Evolutionary conservation across 257 asterid genomes (phyloP), one percentile per base, ranked within the genome.

Genomic region (Echites panduratus): DNA sequence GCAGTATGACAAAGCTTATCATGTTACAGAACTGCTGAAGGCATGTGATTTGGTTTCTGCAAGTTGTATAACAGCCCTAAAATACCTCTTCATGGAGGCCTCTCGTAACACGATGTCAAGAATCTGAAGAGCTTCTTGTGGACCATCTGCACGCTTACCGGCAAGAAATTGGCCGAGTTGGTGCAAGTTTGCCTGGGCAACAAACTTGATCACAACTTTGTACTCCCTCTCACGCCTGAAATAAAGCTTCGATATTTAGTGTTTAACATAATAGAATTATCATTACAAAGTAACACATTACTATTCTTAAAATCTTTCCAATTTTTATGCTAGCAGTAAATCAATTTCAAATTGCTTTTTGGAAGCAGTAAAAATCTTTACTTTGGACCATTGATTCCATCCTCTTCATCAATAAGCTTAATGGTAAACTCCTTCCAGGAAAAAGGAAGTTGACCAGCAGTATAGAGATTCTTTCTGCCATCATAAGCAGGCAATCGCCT

Each of bases 361-460:
- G 4, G 43, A 49, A 49, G 44, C 1, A 44, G 57, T 1, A 4
- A 48, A 49, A 52, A 41, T 43, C 73, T 80, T 67, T 92, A 95
- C 99, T 90, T 95, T 43, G 97, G 98, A 73, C 91, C 93, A 67
- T 83, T 92, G 73, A 79, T 77, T 70, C 76, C 89, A 77, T 89
- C 96, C n/a, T 90, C 97, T 57, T 92, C 94, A 79, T 92, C 97
- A 9, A 92, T 58, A 64, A 92, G 90, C 84, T 87, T 90, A 79
- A 95, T 69, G 2, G 80, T 80, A 82, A 95, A 92, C 82, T 92
- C 98, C 86, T 90, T 92, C 94, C 92, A 83, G 62, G 87, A 75
- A 85, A 92, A 95, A 66, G 99, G 99, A 79, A 92, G 97, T 80
- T 92, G 95, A 14, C 99, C 99, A 75, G 99, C 98, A 22, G 98